Base-by-base conservation (phyloP, 2,329 filamentous ascomycete genomes). In the Ascochyta fabae region DNA sequence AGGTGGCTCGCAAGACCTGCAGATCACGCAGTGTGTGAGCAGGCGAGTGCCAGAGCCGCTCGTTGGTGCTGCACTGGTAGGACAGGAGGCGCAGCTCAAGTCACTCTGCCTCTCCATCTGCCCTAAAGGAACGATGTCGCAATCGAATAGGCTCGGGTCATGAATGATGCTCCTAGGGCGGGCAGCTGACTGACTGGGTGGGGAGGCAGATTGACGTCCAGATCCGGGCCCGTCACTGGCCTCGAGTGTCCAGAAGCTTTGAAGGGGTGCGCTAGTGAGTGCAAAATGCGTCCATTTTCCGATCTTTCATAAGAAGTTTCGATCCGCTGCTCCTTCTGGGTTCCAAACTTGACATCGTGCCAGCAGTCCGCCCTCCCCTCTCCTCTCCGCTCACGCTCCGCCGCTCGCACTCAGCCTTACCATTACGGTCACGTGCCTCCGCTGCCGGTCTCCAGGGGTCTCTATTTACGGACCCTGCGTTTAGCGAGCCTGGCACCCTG, bases 351-450 rank as follows among this genome's bases (percentile, higher is more conserved):
- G 6, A 26, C 19, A 39, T 51, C 38, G 26, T 43, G 27, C 31
- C 42, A 43, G 6, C 33, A 36, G 39, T 27, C 53, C 53, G 42
- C 53, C 53, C 38, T 49, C 44, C 29, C n/a, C 13, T 48, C 29
- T 31, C 43, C 39, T 56, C 48, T 56, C 48, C 48, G 53, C 54
- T n/a, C 34, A 26, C 19, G 8, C 27, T 53, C 53, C 53, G 48
- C 53, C 47, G 42, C 47, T 50, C 43, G 53, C 47, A 38, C 16
- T 56, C 53, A 51, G 53, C 53, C 53, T 42, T 56, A 56, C 43
- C 43, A 48, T 34, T 27, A 13, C 31, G 5, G 26, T 56, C 47
- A 47, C 51, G 51, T 45, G 40, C 33, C 6, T 39, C 22, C 22
- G 19, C 47, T 43, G 42, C 38, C 19, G 44, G 39, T 19, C 42